Evolutionary conservation across 768 basidiomycete species (phyloP).

Genomic region (Pleurotus pulmonarius): DNA sequence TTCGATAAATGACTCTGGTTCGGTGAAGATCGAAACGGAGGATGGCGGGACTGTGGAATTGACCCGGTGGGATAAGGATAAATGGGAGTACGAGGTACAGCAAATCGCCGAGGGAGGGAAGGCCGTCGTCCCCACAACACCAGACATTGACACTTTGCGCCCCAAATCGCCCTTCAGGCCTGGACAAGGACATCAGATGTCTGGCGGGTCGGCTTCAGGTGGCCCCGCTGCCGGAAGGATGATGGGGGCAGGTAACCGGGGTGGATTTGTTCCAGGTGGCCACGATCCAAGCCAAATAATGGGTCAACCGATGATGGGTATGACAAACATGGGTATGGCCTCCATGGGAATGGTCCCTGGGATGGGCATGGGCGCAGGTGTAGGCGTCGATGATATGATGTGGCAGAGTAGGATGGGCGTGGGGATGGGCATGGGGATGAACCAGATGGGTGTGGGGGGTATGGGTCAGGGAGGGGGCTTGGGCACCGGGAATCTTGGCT

Average conservation of each 20-base stretch:
- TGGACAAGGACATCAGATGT: constrained; percentile 16
- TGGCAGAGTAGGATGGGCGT: constrained; percentile 20
- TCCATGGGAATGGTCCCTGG: constrained; percentile 12
- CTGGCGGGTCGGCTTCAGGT: constrained; percentile 14
- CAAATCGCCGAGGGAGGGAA: constrained; percentile 47
- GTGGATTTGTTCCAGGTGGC: constrained; percentile 21
- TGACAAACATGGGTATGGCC: constrained; percentile 13
- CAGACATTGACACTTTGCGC: constrained; percentile 79
- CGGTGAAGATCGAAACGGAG: constrained; percentile 35
- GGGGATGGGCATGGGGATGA: constrained; percentile 18
- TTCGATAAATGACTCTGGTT: constrained; percentile 16
- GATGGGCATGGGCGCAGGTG: constrained; percentile 14
- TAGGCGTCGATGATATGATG: constrained; percentile 10
- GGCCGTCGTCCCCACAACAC: constrained; percentile 64
- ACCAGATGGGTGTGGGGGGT: constrained; percentile 17
- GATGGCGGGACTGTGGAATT: constrained; percentile 33
- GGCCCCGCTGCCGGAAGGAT: constrained; percentile 18
- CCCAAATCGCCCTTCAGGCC: constrained; percentile 78
- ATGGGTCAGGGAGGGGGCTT: constrained; percentile 8
- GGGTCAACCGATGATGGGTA: constrained; percentile 27
- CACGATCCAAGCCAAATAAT: constrained; percentile 28
- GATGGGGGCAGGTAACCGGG: constrained; percentile 14
- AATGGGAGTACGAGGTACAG: constrained; percentile 62
- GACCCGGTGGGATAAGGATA: constrained; percentile 55
- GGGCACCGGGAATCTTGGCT: constrained; percentile 13